Evolutionary conservation across 225 moss, liverwort and hornwort genomes (phyloP).

Genomic region (Pseudoscleropodium purum): DNA sequence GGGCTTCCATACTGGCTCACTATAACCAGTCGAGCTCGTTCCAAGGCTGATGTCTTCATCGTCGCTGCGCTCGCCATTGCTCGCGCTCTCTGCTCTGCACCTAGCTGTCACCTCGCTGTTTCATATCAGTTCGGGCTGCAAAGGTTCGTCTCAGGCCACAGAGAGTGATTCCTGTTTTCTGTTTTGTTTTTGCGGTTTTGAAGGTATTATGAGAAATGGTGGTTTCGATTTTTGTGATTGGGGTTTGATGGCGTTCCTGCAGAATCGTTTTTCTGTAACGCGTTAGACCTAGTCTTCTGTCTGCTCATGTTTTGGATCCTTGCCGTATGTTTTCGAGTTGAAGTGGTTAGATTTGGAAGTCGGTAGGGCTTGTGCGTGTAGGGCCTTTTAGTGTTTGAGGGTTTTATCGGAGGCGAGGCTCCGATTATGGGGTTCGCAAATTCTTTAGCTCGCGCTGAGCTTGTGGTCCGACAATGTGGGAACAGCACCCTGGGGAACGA

Average conservation of each 20-base stretch:
- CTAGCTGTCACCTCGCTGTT: neutral
- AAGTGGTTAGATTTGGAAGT: neutral
- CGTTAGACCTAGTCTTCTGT: neutral
- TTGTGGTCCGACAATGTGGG: neutral
- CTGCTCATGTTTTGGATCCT: neutral
- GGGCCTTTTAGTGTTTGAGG: neutral
- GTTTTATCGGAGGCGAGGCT: neutral
- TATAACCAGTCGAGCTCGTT: neutral
- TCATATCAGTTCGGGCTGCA: neutral
- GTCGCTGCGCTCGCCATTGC: neutral
- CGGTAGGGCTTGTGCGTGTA: too few species aligned
- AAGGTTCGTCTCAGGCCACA: neutral
- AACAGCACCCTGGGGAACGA: neutral
- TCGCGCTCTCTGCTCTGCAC: neutral
- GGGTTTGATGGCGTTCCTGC: neutral
- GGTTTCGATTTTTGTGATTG: neutral
- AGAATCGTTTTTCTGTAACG: neutral
- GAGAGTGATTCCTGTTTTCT: neutral
- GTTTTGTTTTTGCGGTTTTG: neutral
- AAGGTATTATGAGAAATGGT: neutral
- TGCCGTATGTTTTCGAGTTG: neutral
- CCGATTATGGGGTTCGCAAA: neutral
- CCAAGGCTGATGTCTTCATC: fast-evolving
- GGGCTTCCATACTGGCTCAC: neutral
- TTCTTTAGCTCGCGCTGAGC: too few species aligned